phyloP scores from a whole-genome alignment of 495 filamentous ascomycete genomes.

The Hypomontagnella submonticulosa region DNA sequence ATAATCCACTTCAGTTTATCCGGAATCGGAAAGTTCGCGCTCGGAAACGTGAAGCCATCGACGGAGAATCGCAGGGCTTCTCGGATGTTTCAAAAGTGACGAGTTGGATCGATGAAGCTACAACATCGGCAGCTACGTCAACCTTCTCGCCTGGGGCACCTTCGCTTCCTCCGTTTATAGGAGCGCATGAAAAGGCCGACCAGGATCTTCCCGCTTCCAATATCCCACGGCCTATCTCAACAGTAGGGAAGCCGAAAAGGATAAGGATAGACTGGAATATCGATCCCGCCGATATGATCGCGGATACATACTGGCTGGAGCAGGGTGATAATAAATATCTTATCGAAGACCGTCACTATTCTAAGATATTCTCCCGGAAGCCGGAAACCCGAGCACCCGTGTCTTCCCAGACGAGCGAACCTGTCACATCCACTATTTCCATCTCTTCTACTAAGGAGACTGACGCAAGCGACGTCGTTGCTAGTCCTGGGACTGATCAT shows the following conservation, averaged over 20 bases:
- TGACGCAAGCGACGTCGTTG: conserved; percentile 24
- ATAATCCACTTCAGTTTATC: conserved; percentile 89
- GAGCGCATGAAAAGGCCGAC: conserved; percentile 49
- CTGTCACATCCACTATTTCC: conserved; percentile 12
- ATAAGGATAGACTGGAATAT: conserved; percentile 83
- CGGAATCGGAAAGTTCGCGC: conserved; percentile 84
- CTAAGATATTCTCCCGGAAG: conserved; percentile 69
- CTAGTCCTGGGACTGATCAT: conserved; percentile 41
- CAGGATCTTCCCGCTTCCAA: conserved; percentile 50
- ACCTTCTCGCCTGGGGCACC: conserved; percentile 19
- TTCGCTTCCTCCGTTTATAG: conserved; percentile 65
- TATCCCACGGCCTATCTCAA: conserved; percentile 45
- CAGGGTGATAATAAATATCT: conserved; percentile 77
- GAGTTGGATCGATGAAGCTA: conserved; percentile 78
- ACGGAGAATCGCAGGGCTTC: conserved; percentile 80
- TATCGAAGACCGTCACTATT: conserved; percentile 78
- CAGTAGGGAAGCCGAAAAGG: conserved; percentile 64
- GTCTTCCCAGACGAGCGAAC: conserved; percentile 28
- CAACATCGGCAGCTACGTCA: conserved; percentile 58
- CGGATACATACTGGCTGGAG: conserved; percentile 87
- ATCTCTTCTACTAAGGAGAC: conserved; percentile 20
- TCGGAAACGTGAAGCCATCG: conserved; percentile 74
- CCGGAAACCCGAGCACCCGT: conserved; percentile 34
- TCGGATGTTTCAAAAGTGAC: conserved; percentile 74
- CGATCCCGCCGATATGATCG: conserved; percentile 80